phyloP scores from a whole-genome alignment of 441 rosid species.

The Flueggea neowawraea region DNA sequence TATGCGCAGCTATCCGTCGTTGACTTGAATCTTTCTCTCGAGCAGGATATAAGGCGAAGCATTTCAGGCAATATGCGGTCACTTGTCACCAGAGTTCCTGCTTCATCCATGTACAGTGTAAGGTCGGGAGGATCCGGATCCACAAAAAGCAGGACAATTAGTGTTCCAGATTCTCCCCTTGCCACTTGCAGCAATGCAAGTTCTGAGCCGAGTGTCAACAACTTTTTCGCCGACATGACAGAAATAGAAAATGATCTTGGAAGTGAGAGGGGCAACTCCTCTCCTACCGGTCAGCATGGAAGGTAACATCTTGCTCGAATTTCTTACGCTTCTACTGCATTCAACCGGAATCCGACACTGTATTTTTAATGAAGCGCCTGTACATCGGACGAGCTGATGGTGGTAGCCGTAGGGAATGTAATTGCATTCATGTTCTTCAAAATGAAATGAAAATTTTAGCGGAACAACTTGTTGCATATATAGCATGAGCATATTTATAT shows the following conservation, averaged over 20 bases:
- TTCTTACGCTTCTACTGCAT: too few species aligned
- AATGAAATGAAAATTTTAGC: too few species aligned
- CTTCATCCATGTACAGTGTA: slow-evolving; percentile 78
- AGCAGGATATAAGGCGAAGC: slow-evolving; percentile 77
- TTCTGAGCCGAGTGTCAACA: slow-evolving; percentile 75
- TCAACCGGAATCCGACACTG: too few species aligned
- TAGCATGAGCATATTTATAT: too few species aligned
- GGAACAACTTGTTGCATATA: too few species aligned
- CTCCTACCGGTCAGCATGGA: slow-evolving; percentile 36
- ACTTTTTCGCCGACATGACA: slow-evolving; percentile 43
- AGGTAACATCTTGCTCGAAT: slow-evolving; percentile 15
- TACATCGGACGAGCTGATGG: too few species aligned
- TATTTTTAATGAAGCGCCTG: too few species aligned
- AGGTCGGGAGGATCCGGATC: slow-evolving; percentile 50
- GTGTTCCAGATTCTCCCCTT: slow-evolving; percentile 60
- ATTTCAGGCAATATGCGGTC: slow-evolving; percentile 57
- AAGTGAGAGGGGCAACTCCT: slow-evolving; percentile 46
- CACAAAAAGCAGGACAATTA: slow-evolving; percentile 46
- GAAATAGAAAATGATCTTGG: slow-evolving; percentile 47
- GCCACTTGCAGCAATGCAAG: slow-evolving; percentile 66
- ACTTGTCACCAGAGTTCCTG: slow-evolving; percentile 60
- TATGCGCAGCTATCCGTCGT: too few species aligned
- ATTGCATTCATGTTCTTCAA: too few species aligned
- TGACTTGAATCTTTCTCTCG: slow-evolving; percentile 2
- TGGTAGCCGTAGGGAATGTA: too few species aligned